Percentiles rank a stretch among this genome's conserved stretches.
These are phyloP conservation scores for Lachnellula arida DNA, from an alignment of 2,329 filamentous ascomycete genomes.

Conservation along the genomic window DNA sequence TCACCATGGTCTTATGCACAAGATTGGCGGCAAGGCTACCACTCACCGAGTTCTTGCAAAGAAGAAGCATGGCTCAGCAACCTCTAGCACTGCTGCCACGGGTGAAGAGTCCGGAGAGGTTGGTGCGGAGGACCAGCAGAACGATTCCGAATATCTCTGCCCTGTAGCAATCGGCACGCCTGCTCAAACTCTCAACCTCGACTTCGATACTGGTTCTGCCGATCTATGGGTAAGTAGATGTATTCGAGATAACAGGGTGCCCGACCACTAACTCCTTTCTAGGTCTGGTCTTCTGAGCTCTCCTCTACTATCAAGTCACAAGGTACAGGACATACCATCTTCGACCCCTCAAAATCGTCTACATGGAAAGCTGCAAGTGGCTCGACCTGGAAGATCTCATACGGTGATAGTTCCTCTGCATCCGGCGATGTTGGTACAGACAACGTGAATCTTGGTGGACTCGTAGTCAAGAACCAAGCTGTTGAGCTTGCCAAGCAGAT, in stretches of 20 bases:
- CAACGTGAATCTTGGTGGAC: constrained; percentile 54
- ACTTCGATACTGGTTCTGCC: constrained; percentile 68
- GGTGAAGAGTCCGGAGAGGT: constrained; percentile 43
- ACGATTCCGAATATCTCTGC: constrained; percentile 62
- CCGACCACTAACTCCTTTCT: constrained; percentile 11
- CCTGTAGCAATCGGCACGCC: constrained; percentile 62
- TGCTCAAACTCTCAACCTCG: constrained; percentile 53
- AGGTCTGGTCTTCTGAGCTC: constrained; percentile 53
- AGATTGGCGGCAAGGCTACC: constrained; percentile 44
- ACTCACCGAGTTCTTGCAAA: constrained; percentile 46
- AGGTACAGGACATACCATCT: constrained; percentile 46
- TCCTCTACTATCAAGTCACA: constrained; percentile 32
- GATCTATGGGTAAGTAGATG: constrained; percentile 57
- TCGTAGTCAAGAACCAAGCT: constrained; percentile 56
- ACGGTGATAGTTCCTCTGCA: constrained; percentile 64
- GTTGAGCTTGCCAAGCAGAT: constrained; percentile 59
- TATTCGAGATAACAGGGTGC: background rate
- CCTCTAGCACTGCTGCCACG: constrained; percentile 27
- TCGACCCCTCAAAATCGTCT: constrained; percentile 55
- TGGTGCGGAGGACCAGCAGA: constrained; percentile 59
- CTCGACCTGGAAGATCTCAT: constrained; percentile 59
- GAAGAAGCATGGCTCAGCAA: constrained; percentile 32
- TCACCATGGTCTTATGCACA: constrained; percentile 42
- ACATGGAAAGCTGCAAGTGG: constrained; percentile 49
- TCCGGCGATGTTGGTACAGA: constrained; percentile 63